A percentile compares a stretch with the other conserved stretches of the same genome.
These are phyloP conservation scores for Thielaviopsis euricoi DNA, from an alignment of 2,329 filamentous ascomycete genomes.

Conservation along the genomic window DNA sequence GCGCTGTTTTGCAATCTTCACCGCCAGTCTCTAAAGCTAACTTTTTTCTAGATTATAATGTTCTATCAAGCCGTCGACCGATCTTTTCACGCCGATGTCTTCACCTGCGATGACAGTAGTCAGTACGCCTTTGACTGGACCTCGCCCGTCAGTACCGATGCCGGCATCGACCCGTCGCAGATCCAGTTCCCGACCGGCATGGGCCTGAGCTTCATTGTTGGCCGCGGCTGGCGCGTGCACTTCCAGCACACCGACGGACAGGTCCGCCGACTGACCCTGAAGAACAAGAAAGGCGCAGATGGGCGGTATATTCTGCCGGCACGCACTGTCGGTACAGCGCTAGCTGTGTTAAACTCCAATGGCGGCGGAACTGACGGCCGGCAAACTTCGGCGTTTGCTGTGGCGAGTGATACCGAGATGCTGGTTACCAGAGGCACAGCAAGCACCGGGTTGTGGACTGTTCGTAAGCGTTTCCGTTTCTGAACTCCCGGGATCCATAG, in stretches of 20 bases:
- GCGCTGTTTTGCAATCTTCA: not conserved
- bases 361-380: not conserved
- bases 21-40: not conserved
- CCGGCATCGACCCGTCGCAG: not conserved
- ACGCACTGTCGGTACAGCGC: not conserved
- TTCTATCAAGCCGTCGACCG: not conserved
- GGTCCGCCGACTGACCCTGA: not conserved
- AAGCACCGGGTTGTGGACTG: not conserved
- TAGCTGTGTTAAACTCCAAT: not conserved
- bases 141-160: not conserved
- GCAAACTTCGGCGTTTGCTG: not conserved
- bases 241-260: not conserved
- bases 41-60: not conserved
- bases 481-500: not conserved
- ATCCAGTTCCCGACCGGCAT: not conserved
- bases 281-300: not conserved
- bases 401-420: not conserved
- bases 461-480: not conserved
- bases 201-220: not conserved
- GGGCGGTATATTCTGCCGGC: not conserved
- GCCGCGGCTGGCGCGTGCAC: not conserved
- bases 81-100: not conserved
- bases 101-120: not conserved
- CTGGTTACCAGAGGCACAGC: not conserved
- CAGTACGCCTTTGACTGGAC: not conserved